A percentile compares a stretch with the other conserved stretches of the same genome.
Evolutionary conservation across 1,139 yeast species (phyloP).

Genomic region (Meyerozyma athensensis): DNA sequence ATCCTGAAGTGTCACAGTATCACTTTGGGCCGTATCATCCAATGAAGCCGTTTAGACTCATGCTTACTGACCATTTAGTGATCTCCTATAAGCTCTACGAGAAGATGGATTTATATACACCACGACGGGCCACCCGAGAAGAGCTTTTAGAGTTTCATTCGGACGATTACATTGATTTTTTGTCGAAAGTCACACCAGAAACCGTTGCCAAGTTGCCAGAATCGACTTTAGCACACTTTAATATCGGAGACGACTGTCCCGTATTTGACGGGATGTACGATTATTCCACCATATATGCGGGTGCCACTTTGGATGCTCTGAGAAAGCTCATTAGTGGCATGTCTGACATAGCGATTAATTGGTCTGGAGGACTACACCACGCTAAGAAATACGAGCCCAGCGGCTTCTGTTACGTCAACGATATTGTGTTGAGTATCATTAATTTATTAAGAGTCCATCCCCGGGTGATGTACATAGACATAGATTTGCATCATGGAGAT

Average conservation of each 20-base stretch:
- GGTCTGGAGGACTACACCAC: constrained; percentile 97
- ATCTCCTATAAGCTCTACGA: constrained; percentile 81
- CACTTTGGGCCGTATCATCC: constrained; percentile 95
- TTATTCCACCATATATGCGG: constrained; percentile 81
- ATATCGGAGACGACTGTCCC: constrained; percentile 97
- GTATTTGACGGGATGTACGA: constrained; percentile 93
- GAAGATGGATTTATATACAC: constrained; percentile 83
- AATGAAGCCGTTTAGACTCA: constrained; percentile 94
- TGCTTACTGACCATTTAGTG: constrained; percentile 91
- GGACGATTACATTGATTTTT: constrained; percentile 79
- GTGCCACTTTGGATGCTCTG: constrained; percentile 91
- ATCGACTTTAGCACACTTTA: constrained; percentile 63
- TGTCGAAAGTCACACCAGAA: constrained; percentile 79
- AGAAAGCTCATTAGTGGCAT: constrained; percentile 77
- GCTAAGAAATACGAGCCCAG: constrained; percentile 93
- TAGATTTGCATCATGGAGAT: constrained; percentile 96
- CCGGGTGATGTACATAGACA: constrained; percentile 87
- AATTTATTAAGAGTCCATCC: constrained; percentile 83
- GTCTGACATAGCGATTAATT: constrained; percentile 92
- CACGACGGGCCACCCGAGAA: constrained; percentile 74
- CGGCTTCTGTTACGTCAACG: constrained; percentile 94
- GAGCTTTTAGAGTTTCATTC: constrained; percentile 81
- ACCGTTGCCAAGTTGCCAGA: constrained; percentile 56
- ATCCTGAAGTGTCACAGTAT: constrained; percentile 74
- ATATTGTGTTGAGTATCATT: constrained; percentile 83